Percentiles rank a stretch among this genome's conserved stretches.
Conservation (phyloP, 2,329 filamentous ascomycete species). For the Hypocrella siamensis region DNA sequence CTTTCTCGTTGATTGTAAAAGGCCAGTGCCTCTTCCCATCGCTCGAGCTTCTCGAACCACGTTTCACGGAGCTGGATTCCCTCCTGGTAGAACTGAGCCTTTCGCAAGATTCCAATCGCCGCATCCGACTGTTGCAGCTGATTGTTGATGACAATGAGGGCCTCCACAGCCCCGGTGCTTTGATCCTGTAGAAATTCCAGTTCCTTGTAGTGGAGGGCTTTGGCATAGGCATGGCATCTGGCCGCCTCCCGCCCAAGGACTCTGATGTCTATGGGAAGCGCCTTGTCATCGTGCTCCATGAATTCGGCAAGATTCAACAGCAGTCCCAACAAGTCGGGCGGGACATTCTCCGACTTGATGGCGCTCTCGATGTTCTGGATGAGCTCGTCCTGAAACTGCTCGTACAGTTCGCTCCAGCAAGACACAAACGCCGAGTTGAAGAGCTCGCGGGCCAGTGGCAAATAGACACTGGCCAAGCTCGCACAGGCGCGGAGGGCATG, state of each 20-base stretch:
- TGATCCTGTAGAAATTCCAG: constrained; percentile 96
- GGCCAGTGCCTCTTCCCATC: constrained; percentile 91
- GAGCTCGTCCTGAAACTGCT: constrained; percentile 91
- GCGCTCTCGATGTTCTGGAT: constrained; percentile 92
- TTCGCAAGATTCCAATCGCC: constrained; percentile 90
- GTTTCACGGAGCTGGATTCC: constrained; percentile 89
- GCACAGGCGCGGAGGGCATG: constrained; percentile 90
- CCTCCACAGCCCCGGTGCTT: constrained; percentile 87
- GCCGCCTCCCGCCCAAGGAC: constrained; percentile 88
- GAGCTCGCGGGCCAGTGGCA: constrained; percentile 77
- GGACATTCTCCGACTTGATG: constrained; percentile 87
- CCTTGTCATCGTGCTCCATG: constrained; percentile 99
- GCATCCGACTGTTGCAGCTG: constrained; percentile 97
- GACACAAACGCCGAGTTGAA: constrained; percentile 99
- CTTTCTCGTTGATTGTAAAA: constrained; percentile 81
- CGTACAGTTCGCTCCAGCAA: constrained; percentile 96
- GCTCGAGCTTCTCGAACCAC: constrained; percentile 96
- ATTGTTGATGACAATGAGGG: constrained; percentile 98
- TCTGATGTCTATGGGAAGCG: constrained; percentile 90
- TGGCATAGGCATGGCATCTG: constrained; percentile 94
- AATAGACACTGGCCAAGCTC: constrained; percentile 76
- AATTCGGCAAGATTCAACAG: constrained; percentile 95
- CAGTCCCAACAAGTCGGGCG: constrained; percentile 86
- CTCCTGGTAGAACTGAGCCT: constrained; percentile 89
- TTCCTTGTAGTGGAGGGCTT: constrained; percentile 97